phyloP scores from a whole-genome alignment of 2,329 filamentous ascomycete genomes.

The Ophiocordyceps camponoti-saundersi region DNA sequence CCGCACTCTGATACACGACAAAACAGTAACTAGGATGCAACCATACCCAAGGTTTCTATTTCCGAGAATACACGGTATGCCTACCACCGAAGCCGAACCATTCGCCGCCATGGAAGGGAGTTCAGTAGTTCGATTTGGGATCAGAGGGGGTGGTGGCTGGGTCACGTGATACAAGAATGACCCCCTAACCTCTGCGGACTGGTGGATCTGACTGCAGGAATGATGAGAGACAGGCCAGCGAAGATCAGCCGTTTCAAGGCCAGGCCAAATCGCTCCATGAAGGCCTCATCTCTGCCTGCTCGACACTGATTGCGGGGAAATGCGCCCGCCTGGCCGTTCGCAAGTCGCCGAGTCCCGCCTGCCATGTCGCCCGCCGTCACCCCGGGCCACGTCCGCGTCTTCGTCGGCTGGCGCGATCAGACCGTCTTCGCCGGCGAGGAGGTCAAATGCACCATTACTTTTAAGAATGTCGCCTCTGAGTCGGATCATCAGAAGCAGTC shows the following conservation, averaged over 20 bases:
- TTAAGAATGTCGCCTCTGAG: constrained; percentile 61
- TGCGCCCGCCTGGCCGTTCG: constrained; percentile 9
- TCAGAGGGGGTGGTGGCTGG: too few relatives aligned
- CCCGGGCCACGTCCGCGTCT: constrained; percentile 69
- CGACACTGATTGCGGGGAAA: background rate
- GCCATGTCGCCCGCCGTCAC: constrained; percentile 31
- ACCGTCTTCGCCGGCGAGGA: constrained; percentile 95
- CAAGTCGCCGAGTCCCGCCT: constrained; percentile 12
- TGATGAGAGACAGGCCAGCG: background rate
- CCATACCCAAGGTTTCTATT: too few relatives aligned
- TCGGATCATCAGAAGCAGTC: constrained; percentile 13
- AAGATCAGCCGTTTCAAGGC: background rate
- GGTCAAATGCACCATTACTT: constrained; percentile 88
- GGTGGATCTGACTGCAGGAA: background rate
- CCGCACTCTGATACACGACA: too few relatives aligned
- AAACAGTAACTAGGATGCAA: too few relatives aligned
- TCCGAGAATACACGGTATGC: too few relatives aligned
- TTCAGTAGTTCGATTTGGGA: too few relatives aligned
- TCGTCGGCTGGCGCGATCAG: constrained; percentile 85
- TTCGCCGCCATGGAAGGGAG: too few relatives aligned
- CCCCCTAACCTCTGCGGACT: too few relatives aligned
- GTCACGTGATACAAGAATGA: too few relatives aligned
- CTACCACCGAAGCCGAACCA: too few relatives aligned
- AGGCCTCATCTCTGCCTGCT: background rate
- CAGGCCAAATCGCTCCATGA: too few relatives aligned